Percentiles rank a stretch among this genome's conserved stretches.
Conservation (phyloP, 2,329 filamentous ascomycete species). For the Juglanconis oblonga region DNA sequence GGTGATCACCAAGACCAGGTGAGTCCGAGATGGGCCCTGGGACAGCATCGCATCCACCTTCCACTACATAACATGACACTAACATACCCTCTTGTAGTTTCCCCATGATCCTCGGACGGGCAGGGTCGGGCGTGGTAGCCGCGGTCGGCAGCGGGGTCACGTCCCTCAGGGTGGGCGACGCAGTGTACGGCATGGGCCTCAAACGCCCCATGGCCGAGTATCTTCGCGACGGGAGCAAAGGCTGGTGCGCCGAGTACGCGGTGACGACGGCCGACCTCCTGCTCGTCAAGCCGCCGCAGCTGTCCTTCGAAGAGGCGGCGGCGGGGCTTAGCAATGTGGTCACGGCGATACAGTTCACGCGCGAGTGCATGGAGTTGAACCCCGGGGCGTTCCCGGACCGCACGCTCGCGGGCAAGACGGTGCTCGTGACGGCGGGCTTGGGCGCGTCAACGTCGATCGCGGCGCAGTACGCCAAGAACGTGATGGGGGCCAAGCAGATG, state of each 20-base stretch:
- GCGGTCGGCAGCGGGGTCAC: conserved; percentile 28
- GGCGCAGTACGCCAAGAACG: conserved; percentile 48
- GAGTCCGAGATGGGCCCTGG: conserved; percentile 11
- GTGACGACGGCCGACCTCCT: conserved; percentile 34
- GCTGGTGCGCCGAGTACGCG: conserved; percentile 40
- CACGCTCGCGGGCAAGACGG: conserved; percentile 46
- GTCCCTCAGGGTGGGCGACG: conserved; percentile 30
- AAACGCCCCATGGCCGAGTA: conserved; percentile 34
- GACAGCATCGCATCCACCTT: neutral
- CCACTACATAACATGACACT: neutral
- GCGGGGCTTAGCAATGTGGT: conserved; percentile 33
- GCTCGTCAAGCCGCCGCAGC: conserved; percentile 27
- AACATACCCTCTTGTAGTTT: conserved; percentile 17
- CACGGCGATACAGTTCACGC: conserved; percentile 44
- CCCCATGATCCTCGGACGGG: conserved; percentile 25
- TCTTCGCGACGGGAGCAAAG: conserved; percentile 15
- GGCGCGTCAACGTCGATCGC: conserved; percentile 44
- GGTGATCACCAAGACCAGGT: conserved; percentile 28
- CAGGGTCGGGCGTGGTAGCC: conserved; percentile 30
- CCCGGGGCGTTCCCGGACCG: conserved; percentile 20
- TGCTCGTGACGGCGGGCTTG: conserved; percentile 49
- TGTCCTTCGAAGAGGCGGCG: conserved; percentile 28
- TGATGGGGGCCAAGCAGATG: conserved; percentile 44
- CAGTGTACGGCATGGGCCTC: conserved; percentile 37
- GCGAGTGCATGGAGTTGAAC: conserved; percentile 33